Conservation (phyloP, 371 early-diverging fungal species). For the Astathelohania contejeani region DNA sequence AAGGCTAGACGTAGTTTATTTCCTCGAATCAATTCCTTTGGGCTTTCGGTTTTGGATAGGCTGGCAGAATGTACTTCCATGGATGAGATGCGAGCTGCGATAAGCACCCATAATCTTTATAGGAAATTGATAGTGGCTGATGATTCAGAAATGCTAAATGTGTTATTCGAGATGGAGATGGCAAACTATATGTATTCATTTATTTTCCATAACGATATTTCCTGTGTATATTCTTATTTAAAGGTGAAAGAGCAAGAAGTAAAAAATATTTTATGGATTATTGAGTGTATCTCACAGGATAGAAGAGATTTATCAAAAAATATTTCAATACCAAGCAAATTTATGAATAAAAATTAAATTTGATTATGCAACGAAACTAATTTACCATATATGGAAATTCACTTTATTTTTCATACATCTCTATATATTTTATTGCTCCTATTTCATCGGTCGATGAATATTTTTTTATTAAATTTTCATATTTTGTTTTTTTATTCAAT, state of each 20-base stretch:
- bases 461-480: no score
- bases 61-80: constrained; percentile 21
- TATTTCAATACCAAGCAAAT: neutral
- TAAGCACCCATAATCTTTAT: constrained; percentile 4
- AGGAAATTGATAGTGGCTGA: neutral
- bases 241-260: constrained; percentile 96
- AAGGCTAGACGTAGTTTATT: constrained; percentile 33
- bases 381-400: no score
- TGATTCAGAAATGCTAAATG: neutral
- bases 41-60: constrained; percentile 4
- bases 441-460: no score
- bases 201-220: constrained; percentile 36
- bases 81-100: constrained; percentile 37
- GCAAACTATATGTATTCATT: constrained; percentile 25
- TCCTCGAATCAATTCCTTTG: constrained; percentile 24
- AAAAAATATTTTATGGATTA: constrained; percentile 91
- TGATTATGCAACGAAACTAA: no score
- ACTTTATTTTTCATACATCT: no score
- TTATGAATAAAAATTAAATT: no score
- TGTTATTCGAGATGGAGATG: neutral
- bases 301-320: constrained; percentile 58
- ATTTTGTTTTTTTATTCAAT: no score
- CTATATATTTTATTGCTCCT: no score
- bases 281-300: constrained; percentile 91
- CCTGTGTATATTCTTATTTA: constrained; percentile 63